Evolutionary conservation across 1,284 basidiomycete species (phyloP), one percentile per base, ranked within the genome.

Genomic region (Fistulina hepatica): DNA sequence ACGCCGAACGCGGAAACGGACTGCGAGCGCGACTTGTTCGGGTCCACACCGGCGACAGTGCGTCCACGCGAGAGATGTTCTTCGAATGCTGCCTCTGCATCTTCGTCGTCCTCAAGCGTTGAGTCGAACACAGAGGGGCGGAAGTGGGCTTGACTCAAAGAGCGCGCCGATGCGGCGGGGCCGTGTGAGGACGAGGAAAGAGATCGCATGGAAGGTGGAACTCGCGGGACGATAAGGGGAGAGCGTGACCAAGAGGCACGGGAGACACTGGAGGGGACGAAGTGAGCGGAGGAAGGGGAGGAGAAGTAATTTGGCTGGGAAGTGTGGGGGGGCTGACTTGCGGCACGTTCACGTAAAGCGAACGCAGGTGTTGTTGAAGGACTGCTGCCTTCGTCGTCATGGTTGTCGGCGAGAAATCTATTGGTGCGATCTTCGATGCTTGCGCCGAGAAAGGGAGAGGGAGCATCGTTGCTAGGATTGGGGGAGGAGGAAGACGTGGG

Each of bases 91-190:
- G 46, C 51, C 39, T 59, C 55, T 36, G 67, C 71, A 19, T 68
- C 76, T 57, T 82, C 79, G 56, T 82, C 79, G 48, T 82, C 80
- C 56, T 82, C 81, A 52, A 81, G 72, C 3, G 76, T 78, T 36
- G 74, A 77, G 7, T 69, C 62, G 50, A 80, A 74, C 5, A 59
- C 55, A 27, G 53, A 52, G n/a, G 48, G 48, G 37, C 56, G 53
- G 41, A 54, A 53, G n/a, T n/a, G n/a, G n/a, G 36, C 10, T 33
- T 21, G 8, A 39, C 34, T 27, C 41, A 33, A n/a, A 16, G 33
- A 30, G 31, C 38, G 26, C 33, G 38, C n/a, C 28, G 28, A 13
- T 31, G 28, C 28, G 15, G 28, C 28, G 28, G 19, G 28, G 28
- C 32, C 39, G 16, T 37, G 43, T 19, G 42, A 48, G 33, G 38